Evolutionary conservation across 805 yeast genomes (phyloP).

Genomic region (Candida gorgasii): DNA sequence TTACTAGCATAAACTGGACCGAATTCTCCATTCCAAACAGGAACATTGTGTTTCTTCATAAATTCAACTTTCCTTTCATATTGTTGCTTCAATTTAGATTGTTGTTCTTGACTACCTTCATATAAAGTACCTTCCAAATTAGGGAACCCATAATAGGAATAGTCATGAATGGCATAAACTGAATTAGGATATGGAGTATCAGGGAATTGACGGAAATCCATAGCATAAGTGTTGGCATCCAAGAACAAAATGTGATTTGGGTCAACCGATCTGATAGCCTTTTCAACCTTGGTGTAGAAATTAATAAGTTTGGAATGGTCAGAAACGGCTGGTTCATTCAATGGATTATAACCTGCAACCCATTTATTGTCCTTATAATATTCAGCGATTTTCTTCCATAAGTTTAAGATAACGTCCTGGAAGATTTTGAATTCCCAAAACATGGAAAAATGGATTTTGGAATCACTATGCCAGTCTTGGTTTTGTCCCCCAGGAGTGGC

Average conservation of each 20-base stretch:
- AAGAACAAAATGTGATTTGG: slow-evolving; percentile 50
- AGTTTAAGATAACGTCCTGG: slow-evolving; percentile 46
- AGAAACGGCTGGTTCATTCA: slow-evolving; percentile 53
- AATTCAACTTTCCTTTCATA: slow-evolving; percentile 47
- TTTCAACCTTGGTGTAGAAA: slow-evolving; percentile 40
- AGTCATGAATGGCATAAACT: slow-evolving; percentile 55
- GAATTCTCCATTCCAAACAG: slow-evolving; percentile 57
- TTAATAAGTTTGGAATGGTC: slow-evolving; percentile 41
- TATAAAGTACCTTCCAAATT: slow-evolving; percentile 30
- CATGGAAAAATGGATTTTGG: slow-evolving; percentile 46
- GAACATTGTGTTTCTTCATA: slow-evolving; percentile 40
- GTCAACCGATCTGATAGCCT: slow-evolving; percentile 44
- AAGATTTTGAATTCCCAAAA: slow-evolving; percentile 52
- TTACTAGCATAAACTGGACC: slow-evolving; percentile 51
- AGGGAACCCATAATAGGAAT: slow-evolving; percentile 48
- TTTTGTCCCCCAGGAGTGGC: slow-evolving; percentile 56
- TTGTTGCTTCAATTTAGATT: slow-evolving; percentile 33
- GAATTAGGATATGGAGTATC: slow-evolving; percentile 42
- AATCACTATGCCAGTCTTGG: slow-evolving; percentile 56
- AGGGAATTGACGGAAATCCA: slow-evolving; percentile 51
- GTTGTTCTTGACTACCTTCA: slow-evolving; percentile 35
- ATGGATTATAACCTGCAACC: slow-evolving; percentile 57
- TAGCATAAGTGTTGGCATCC: slow-evolving; percentile 53
- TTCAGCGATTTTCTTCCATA: slow-evolving; percentile 47
- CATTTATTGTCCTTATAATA: slow-evolving; percentile 48